phyloP scores from a whole-genome alignment of 1,284 basidiomycete genomes.

The Neolentinus lepideus region DNA sequence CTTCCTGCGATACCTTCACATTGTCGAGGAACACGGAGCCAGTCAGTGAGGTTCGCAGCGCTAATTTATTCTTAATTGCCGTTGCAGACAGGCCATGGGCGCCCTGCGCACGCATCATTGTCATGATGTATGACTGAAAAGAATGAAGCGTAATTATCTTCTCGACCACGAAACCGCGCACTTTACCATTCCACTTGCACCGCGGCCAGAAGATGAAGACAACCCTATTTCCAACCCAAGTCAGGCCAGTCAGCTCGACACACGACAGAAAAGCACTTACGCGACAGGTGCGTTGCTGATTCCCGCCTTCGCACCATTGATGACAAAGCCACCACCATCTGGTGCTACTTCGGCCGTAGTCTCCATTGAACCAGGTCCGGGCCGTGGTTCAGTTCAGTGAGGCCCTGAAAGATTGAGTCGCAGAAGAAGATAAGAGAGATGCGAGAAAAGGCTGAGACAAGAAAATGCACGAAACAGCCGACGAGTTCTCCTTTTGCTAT shows the following conservation, averaged over 20 bases:
- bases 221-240: no score
- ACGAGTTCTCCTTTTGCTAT: constrained; percentile 81
- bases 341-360: constrained; percentile 76
- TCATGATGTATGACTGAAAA: no score
- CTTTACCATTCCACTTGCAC: no score
- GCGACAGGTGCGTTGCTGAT: constrained; percentile 89
- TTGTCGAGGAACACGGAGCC: constrained; percentile 93
- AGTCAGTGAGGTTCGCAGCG: constrained; percentile 84
- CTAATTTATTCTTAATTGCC: constrained; percentile 89
- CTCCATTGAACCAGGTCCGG: constrained; percentile 95
- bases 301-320: constrained; percentile 96
- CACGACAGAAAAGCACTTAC: constrained; percentile 35
- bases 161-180: no score
- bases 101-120: no score
- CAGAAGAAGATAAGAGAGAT: not conserved
- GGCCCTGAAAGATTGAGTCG: constrained; percentile 43
- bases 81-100: constrained; percentile 82
- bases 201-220: no score
- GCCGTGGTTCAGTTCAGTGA: constrained; percentile 96
- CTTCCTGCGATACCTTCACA: constrained; percentile 52
- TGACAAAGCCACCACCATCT: constrained; percentile 70
- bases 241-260: no score
- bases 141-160: no score
- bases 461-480: constrained; percentile 80
- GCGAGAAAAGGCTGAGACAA: not conserved